Evolutionary conservation across 164 flowering plant genomes (phyloP).

Genomic region (Hamamelis virginiana): DNA sequence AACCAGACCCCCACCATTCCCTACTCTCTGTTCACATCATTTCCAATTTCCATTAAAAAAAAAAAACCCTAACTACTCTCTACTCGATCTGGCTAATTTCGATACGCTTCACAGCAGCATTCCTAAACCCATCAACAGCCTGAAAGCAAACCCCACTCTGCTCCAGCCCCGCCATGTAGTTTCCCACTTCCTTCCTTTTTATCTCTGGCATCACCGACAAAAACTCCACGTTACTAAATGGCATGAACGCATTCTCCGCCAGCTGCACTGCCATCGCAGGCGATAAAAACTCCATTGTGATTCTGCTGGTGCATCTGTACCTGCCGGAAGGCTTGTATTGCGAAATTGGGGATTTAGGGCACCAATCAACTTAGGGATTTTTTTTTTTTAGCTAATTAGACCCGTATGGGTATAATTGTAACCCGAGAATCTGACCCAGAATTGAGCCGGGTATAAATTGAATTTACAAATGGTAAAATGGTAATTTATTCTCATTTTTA

Average conservation of each 20-base stretch:
- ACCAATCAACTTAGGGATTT: no score
- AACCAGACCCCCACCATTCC: no score
- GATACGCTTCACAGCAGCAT: constrained; percentile 30
- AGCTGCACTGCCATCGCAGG: background rate
- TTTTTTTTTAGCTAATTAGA: no score
- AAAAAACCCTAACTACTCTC: background rate
- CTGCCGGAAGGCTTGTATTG: no score
- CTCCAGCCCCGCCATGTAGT: constrained; percentile 57
- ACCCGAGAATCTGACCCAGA: no score
- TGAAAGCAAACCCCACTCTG: constrained; percentile 31
- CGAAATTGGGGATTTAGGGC: no score
- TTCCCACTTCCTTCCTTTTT: constrained; percentile 82
- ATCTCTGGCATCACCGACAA: constrained; percentile 78
- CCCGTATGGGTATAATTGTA: no score
- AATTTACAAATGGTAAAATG: no score
- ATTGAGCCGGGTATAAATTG: no score
- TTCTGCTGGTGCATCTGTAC: no score
- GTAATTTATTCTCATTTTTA: no score
- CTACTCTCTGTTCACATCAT: background rate
- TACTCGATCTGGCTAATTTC: constrained; percentile 37
- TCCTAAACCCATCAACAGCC: constrained; percentile 36
- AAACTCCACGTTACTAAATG: constrained; percentile 60
- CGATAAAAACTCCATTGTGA: background rate
- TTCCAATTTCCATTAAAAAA: no score
- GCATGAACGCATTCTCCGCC: constrained; percentile 29